Base-by-base conservation (phyloP, 371 early-diverging fungal species). In the Actinomortierella wolfii region DNA sequence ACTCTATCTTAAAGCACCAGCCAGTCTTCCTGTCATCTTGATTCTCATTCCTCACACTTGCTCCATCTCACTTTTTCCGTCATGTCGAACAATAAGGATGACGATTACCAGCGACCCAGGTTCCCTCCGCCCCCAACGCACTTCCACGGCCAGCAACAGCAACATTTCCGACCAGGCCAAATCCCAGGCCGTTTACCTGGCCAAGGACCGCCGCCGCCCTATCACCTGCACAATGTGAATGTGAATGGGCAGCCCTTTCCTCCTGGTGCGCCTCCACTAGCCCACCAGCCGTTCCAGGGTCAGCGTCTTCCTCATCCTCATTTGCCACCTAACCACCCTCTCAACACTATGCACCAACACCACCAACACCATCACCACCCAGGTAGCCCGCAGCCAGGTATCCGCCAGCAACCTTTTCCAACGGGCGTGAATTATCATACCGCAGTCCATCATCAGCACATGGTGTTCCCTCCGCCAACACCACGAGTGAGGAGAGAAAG, bases 171-270 rank as follows among this genome's bases (percentile, higher is more conserved):
- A 4, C 49, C 26, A 24, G 39, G 50, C 6, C 29, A 58, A 20
- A 41, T 48, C 1, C 39, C 57, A 26, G 49, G 28, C 29, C 28
- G 28, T 28, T 26, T 40, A 39, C 39, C 69, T 40, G 69, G 69
- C 2, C 64, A 59, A 25, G 54, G n/a, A n/a, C n/a, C 49, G 18
- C 69, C 69, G 2, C 60, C 64, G n/a, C 59, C 63, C 40, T 53
- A 53, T 34, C 42, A 67, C 24, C 51, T 50, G 23, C 55, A 56
- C 14, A 11, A 47, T n/a, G 39, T 4, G 4, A 42, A 20, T 28
- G 21, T n/a, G 15, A 57, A 56, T 41, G 43, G 51, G 20, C 43
- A 15, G 18, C 49, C 61, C 17, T 39, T 26, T 2, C 43, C 65
- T 20, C 21, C 54, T 44, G 57, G 58, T 20, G 63, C 56, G 0